phyloP scores from a whole-genome alignment of 371 early-diverging fungal genomes.

The Mortierella sp. region DNA sequence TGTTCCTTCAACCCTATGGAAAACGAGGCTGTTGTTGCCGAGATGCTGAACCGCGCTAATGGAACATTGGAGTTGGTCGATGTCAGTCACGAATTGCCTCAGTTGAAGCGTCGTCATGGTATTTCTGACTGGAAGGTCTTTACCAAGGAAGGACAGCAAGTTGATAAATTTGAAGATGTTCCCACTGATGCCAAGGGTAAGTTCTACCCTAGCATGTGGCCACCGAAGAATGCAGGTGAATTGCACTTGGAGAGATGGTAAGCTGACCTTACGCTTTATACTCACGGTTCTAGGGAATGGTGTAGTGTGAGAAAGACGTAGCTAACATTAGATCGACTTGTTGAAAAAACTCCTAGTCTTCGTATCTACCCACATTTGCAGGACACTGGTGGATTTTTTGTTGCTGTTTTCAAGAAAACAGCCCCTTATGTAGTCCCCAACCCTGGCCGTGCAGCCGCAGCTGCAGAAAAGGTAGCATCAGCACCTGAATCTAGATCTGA shows the following conservation, averaged over 20 bases:
- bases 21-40: conserved; percentile 97
- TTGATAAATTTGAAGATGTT: conserved; percentile 71
- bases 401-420: conserved; percentile 95
- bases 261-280: background rate
- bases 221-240: conserved; percentile 77
- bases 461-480: conserved; percentile 29
- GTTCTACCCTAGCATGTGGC: conserved; percentile 75
- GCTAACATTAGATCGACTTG: background rate
- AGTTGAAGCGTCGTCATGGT: conserved; percentile 85
- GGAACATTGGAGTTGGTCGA: conserved; percentile 85
- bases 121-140: conserved; percentile 89
- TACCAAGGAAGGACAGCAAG: conserved; percentile 58
- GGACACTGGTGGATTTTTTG: conserved; percentile 99
- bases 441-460: conserved; percentile 46
- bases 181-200: conserved; percentile 62
- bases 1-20: conserved; percentile 99
- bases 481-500: conserved; percentile 13
- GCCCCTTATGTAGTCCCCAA: conserved; percentile 72
- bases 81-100: conserved; percentile 80
- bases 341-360: conserved; percentile 68
- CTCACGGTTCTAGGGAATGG: background rate
- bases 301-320: background rate
- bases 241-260: conserved; percentile 87
- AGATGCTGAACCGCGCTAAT: conserved; percentile 75
- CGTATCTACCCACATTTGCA: conserved; percentile 97